These are phyloP conservation scores for Microthyrium microscopicum DNA, from an alignment of 2,329 filamentous ascomycete genomes.

Conservation along the genomic window DNA sequence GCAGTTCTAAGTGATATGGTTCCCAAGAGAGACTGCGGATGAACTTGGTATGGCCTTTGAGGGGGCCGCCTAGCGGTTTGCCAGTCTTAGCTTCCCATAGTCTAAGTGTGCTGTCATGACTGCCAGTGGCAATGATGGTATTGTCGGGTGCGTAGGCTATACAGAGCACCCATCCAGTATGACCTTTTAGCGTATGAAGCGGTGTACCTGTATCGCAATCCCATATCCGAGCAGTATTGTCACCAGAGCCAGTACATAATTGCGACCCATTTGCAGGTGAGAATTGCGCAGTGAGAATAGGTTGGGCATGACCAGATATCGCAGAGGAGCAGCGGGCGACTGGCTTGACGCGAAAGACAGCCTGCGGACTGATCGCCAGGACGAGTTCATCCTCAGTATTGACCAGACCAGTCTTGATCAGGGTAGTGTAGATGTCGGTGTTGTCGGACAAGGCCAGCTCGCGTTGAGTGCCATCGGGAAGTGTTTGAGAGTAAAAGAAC, in stretches of 20 bases:
- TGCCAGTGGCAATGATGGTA: conserved; percentile 65
- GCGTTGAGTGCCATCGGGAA: conserved; percentile 17
- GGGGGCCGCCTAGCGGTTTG: conserved; percentile 48
- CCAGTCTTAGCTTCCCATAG: conserved; percentile 80
- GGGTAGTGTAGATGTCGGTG: conserved; percentile 25
- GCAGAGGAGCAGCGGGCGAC: conserved; percentile 79
- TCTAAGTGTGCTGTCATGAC: conserved; percentile 83
- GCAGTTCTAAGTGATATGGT: conserved; percentile 68
- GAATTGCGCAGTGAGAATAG: conserved; percentile 75
- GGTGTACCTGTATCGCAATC: conserved; percentile 89
- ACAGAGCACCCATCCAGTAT: conserved; percentile 77
- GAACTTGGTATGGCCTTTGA: conserved; percentile 82
- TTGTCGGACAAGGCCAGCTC: conserved; percentile 24
- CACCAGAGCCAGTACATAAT: conserved; percentile 77
- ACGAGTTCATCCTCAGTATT: conserved; percentile 43
- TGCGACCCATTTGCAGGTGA: conserved; percentile 60
- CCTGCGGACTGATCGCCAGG: conserved; percentile 60
- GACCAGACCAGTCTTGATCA: conserved; percentile 26
- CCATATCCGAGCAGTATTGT: conserved; percentile 84
- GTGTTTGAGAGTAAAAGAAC: conserved; percentile 39
- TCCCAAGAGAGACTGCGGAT: conserved; percentile 83
- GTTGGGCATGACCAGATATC: conserved; percentile 81
- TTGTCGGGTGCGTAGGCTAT: conserved; percentile 81
- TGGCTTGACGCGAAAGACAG: conserved; percentile 82
- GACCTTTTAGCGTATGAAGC: conserved; percentile 68